Evolutionary conservation across 495 filamentous ascomycete genomes (phyloP).

Genomic region (Tuber indicum): DNA sequence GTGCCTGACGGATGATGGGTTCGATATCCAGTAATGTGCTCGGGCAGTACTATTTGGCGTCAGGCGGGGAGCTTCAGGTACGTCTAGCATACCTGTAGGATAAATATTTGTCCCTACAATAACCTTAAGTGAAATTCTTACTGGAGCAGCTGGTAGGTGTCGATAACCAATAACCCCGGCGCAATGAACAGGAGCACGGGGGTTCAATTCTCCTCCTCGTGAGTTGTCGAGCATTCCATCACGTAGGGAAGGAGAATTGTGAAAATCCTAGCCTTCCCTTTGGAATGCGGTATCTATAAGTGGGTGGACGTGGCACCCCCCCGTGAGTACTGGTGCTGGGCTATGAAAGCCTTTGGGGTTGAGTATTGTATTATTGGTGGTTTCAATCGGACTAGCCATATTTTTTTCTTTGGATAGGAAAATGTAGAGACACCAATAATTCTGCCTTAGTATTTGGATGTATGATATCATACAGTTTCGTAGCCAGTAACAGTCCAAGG

Average conservation of each 20-base stretch:
- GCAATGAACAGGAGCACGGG: neutral
- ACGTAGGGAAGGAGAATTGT: neutral
- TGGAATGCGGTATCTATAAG: neutral
- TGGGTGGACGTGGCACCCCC: neutral
- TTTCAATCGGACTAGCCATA: neutral
- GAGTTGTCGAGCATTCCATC: neutral
- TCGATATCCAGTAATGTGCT: neutral
- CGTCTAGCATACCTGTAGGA: neutral
- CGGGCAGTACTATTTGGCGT: neutral
- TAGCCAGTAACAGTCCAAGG: too few relatives aligned
- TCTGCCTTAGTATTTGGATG: neutral
- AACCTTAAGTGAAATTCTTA: neutral
- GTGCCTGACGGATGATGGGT: neutral
- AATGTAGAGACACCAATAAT: neutral
- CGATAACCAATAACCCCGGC: neutral
- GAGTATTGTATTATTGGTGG: neutral
- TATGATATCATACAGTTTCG: too few relatives aligned
- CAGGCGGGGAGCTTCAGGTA: neutral
- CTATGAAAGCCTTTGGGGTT: too few relatives aligned
- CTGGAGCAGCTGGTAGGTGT: neutral
- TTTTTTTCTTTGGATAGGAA: neutral
- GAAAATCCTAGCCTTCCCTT: neutral
- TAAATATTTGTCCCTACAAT: neutral
- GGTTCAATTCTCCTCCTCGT: neutral
- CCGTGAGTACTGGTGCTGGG: neutral